phyloP scores from a whole-genome alignment of 176 grass and related monocot species.

The Alloteropsis semialata region DNA sequence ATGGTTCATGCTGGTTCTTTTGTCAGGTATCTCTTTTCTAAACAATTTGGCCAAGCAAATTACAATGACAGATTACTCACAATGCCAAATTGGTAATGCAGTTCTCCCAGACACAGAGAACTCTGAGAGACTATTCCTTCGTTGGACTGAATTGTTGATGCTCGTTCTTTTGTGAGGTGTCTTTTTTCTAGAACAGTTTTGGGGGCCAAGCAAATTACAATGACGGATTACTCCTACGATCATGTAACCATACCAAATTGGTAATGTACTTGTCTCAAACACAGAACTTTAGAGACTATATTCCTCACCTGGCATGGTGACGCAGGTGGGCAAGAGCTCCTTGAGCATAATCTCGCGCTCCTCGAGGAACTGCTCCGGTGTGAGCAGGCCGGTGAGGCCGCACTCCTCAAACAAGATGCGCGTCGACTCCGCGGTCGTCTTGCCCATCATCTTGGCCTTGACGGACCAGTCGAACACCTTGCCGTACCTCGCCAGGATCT shows the following conservation, averaged over 20 bases:
- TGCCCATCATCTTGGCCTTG: constrained; percentile 97
- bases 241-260: neutral
- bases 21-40: too few relatives aligned
- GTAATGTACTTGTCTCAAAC: neutral
- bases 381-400: constrained; percentile 61
- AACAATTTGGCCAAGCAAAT: too few relatives aligned
- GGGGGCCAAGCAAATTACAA: neutral
- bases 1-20: too few relatives aligned
- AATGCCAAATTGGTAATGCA: too few relatives aligned
- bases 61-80: too few relatives aligned
- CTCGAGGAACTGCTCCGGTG: constrained; percentile 68
- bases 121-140: too few relatives aligned
- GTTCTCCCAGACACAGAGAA: too few relatives aligned
- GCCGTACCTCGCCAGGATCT: constrained; percentile 74
- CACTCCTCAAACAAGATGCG: constrained; percentile 71
- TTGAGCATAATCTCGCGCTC: constrained; percentile 79
- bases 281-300: neutral
- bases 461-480: constrained; percentile 90
- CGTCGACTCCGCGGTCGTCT: constrained; percentile 71
- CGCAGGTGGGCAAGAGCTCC: constrained; percentile 71
- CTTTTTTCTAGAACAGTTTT: too few relatives aligned
- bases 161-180: neutral
- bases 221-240: neutral
- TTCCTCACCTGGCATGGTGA: constrained; percentile 57
- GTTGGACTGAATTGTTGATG: neutral